Percentiles rank a stretch among this genome's conserved stretches.
Conservation (phyloP, 305 asterid genomes). For the Nicotiana rustica region DNA sequence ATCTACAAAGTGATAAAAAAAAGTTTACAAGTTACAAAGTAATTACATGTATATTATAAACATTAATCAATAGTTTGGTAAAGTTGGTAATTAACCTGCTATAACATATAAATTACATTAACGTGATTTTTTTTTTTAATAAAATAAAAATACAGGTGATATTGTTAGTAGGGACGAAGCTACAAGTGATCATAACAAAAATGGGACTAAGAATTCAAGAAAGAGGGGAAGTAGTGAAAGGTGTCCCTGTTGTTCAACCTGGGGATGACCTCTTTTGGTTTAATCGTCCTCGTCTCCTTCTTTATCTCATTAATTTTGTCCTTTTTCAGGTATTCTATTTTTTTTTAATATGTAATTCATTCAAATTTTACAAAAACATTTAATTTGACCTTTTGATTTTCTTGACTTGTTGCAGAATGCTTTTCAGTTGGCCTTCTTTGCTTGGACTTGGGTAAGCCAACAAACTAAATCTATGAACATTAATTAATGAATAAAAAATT, state of each 20-base stretch:
- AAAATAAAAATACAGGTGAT: slow-evolving; percentile 55
- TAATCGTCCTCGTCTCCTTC: slow-evolving; percentile 74
- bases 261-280: slow-evolving; percentile 91
- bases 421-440: slow-evolving; percentile 90
- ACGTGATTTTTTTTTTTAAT: no score
- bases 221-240: slow-evolving; percentile 70
- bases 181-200: slow-evolving; percentile 87
- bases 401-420: slow-evolving; percentile 67
- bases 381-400: background rate
- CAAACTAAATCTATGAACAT: background rate
- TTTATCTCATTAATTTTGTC: slow-evolving; percentile 82
- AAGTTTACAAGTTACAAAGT: no score
- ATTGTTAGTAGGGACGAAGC: slow-evolving; percentile 79
- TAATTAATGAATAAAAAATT: background rate
- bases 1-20: background rate
- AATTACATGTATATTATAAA: no score
- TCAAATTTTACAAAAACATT: background rate
- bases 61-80: no score
- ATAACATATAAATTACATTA: no score
- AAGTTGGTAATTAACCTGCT: no score
- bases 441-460: slow-evolving; percentile 81
- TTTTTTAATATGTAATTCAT: background rate
- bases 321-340: slow-evolving; percentile 73
- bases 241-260: slow-evolving; percentile 75
- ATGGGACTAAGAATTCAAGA: slow-evolving; percentile 88